Evolutionary conservation across 164 flowering plant genomes (phyloP).

Genomic region (Aristolochia fimbriata): DNA sequence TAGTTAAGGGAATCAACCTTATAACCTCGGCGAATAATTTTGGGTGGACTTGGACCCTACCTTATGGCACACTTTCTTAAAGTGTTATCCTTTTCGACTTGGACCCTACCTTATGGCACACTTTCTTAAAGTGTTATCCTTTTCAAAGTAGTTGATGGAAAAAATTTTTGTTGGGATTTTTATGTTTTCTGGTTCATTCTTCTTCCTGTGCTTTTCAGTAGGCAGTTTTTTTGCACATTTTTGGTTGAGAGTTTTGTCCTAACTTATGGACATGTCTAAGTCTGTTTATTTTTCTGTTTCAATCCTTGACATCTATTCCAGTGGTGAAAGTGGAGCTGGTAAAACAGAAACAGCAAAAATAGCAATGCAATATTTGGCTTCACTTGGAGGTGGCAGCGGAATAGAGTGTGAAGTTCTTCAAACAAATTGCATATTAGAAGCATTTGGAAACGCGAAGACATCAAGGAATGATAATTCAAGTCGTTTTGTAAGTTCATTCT

Average conservation of each 20-base stretch:
- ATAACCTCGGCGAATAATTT: no score
- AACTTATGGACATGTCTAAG: neutral
- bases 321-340: constrained; percentile 96
- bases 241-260: neutral
- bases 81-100: no score
- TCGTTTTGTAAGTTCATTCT: constrained; percentile 39
- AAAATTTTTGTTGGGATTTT: no score
- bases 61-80: no score
- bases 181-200: no score
- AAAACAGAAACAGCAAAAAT: constrained; percentile 84
- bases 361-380: constrained; percentile 68
- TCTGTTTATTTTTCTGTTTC: constrained; percentile 1
- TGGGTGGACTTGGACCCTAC: no score
- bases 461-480: constrained; percentile 80
- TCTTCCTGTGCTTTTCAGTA: neutral
- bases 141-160: no score
- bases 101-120: no score
- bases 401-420: constrained; percentile 45
- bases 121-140: no score
- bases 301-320: constrained; percentile 14
- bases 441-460: constrained; percentile 99
- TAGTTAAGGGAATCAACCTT: no score
- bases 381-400: constrained; percentile 60
- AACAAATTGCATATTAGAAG: constrained; percentile 65
- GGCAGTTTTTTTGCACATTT: neutral